Conservation (phyloP, 345 rosid genomes). For the Dipteronia sinensis region DNA sequence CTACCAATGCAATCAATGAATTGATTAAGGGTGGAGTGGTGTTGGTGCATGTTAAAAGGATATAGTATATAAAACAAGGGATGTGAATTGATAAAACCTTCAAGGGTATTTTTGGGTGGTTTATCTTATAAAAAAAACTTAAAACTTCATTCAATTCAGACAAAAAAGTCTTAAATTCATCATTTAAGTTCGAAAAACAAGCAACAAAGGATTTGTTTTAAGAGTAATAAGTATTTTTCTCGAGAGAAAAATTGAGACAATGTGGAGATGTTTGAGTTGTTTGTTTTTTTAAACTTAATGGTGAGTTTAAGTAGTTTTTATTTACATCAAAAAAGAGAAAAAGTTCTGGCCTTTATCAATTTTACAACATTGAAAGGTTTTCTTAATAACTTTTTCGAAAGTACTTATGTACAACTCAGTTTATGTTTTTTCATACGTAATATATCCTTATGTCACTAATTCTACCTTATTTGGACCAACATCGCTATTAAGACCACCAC, state of each 20-base stretch:
- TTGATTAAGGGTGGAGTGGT: neutral
- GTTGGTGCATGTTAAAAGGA: neutral
- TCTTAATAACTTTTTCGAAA: too few species aligned
- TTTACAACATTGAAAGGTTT: neutral
- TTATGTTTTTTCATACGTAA: neutral
- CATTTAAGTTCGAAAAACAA: too few species aligned
- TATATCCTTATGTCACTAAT: neutral
- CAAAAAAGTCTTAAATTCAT: neutral
- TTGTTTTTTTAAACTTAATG: too few species aligned
- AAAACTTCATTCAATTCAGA: neutral
- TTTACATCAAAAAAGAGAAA: neutral
- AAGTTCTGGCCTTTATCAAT: neutral
- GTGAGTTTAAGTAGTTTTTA: neutral
- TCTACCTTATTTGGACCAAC: neutral
- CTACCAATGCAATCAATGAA: neutral
- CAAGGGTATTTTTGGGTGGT: neutral
- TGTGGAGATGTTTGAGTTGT: neutral
- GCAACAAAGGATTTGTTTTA: too few species aligned
- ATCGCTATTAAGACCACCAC: too few species aligned
- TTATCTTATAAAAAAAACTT: neutral
- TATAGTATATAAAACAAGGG: neutral
- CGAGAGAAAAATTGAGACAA: too few species aligned
- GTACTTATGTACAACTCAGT: neutral
- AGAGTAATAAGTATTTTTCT: too few species aligned
- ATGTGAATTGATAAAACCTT: neutral